Percentiles rank a stretch among this genome's conserved stretches.
phyloP scores from a whole-genome alignment of 768 basidiomycete species.

The Pseudohyphozyma bogoriensis region DNA sequence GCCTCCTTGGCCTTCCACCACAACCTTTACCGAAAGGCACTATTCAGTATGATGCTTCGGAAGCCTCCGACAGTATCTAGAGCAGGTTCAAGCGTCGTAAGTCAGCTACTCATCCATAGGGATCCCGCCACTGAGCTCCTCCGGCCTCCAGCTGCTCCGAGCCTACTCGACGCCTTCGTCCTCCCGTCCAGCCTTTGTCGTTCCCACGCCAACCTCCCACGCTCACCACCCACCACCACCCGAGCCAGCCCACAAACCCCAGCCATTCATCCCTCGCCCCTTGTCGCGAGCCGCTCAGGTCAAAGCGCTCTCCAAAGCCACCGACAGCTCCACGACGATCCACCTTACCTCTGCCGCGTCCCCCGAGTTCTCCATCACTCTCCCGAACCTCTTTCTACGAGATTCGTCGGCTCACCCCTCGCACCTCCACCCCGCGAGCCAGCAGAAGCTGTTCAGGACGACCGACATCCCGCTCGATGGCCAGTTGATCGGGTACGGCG shows the following conservation, averaged over 20 bases:
- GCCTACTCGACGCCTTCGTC: no score
- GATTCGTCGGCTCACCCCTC: conserved; percentile 66
- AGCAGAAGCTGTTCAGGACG: conserved; percentile 63
- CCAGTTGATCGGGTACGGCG: conserved; percentile 42
- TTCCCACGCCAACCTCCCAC: no score
- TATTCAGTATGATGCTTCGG: no score
- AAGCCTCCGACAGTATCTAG: no score
- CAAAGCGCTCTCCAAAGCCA: background rate
- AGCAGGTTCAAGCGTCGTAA: no score
- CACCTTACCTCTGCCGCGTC: conserved; percentile 32
- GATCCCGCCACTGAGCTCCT: no score
- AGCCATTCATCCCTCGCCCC: conserved; percentile 19
- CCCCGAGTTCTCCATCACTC: background rate
- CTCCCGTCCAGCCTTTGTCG: no score
- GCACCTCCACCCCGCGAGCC: conserved; percentile 67
- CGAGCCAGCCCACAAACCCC: conserved; percentile 2
- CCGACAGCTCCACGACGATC: conserved; percentile 1
- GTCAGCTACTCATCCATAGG: no score
- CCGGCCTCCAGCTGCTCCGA: no score
- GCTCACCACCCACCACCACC: background rate
- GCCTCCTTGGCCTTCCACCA: no score
- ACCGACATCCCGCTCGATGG: conserved; percentile 54
- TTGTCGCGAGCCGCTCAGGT: conserved; percentile 2
- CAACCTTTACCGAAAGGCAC: no score
- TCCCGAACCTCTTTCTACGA: conserved; percentile 68